Evolutionary conservation across 1,284 basidiomycete genomes (phyloP).

Genomic region (Mrakiaceae sp.): DNA sequence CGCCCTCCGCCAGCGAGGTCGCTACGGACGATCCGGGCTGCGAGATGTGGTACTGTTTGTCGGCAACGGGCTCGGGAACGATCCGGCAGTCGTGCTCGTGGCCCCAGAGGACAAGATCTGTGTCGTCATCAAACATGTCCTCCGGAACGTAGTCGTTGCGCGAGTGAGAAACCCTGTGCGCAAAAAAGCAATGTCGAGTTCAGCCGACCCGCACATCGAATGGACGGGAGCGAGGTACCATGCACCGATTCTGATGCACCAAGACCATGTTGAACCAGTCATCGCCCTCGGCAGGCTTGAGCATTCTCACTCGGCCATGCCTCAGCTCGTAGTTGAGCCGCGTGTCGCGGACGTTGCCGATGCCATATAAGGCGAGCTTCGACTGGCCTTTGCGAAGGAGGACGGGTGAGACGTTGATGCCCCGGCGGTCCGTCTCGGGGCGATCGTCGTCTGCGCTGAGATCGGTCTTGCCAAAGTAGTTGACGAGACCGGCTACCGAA

Average conservation of each 20-base stretch:
- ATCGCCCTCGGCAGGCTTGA: conserved; percentile 64
- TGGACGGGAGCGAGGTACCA: conserved; percentile 2
- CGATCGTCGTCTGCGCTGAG: conserved; percentile 44
- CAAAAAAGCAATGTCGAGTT: neutral
- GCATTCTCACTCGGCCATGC: conserved; percentile 90
- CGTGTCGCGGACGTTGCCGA: conserved; percentile 93
- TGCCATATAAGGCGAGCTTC: conserved; percentile 78
- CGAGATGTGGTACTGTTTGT: conserved; percentile 79
- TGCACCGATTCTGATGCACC: conserved; percentile 89
- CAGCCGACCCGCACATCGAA: neutral
- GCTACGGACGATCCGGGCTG: conserved; percentile 95
- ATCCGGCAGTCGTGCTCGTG: conserved; percentile 98
- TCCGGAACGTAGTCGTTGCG: conserved; percentile 89
- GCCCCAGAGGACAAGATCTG: conserved; percentile 92
- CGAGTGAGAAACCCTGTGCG: conserved; percentile 74
- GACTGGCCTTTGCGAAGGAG: conserved; percentile 82
- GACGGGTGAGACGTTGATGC: conserved; percentile 66
- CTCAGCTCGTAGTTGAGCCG: conserved; percentile 91
- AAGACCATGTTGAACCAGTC: conserved; percentile 90
- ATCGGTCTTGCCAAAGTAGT: conserved; percentile 86
- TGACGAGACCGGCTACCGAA: conserved; percentile 84
- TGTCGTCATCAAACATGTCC: conserved; percentile 89
- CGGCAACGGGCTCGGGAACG: conserved; percentile 75
- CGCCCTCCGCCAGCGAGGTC: conserved; percentile 82
- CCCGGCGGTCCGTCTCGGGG: conserved; percentile 24